Evolutionary conservation across 495 filamentous ascomycete genomes (phyloP).

Genomic region (Oidiodendron maius): DNA sequence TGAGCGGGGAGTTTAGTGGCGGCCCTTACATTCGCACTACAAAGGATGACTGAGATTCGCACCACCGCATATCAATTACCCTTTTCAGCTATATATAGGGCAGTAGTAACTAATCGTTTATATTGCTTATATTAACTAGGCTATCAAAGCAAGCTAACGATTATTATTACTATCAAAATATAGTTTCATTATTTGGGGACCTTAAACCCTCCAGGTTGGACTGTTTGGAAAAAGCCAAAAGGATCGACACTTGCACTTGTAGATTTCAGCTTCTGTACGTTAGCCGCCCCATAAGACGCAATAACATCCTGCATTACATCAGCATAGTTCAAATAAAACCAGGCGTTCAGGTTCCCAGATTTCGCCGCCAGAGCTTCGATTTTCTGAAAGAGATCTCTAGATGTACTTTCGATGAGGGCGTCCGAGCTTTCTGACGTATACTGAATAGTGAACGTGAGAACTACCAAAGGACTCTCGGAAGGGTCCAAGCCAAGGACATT

Average conservation of each 20-base stretch:
- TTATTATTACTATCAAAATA: too few relatives aligned
- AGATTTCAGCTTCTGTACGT: slow-evolving; percentile 23
- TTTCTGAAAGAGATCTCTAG: neutral
- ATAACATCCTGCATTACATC: slow-evolving; percentile 32
- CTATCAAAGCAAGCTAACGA: too few relatives aligned
- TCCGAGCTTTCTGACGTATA: too few relatives aligned
- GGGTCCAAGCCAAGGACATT: slow-evolving; percentile 45
- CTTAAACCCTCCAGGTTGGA: too few relatives aligned
- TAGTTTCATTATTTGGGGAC: too few relatives aligned
- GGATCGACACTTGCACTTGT: slow-evolving; percentile 37
- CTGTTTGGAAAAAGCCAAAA: slow-evolving; percentile 23
- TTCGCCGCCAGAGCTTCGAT: neutral
- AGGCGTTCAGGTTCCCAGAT: neutral
- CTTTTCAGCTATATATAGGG: too few relatives aligned
- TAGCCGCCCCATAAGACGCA: slow-evolving; percentile 32
- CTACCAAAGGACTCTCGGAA: slow-evolving; percentile 26
- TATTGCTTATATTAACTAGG: too few relatives aligned
- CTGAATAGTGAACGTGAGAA: slow-evolving; percentile 1
- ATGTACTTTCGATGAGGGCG: neutral
- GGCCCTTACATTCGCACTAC: too few relatives aligned
- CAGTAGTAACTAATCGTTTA: too few relatives aligned
- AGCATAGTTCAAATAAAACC: slow-evolving; percentile 33
- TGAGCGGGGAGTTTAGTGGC: too few relatives aligned
- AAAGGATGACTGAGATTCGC: too few relatives aligned
- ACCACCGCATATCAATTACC: too few relatives aligned